Base-by-base conservation (phyloP, 2,329 filamentous ascomycete species). In the Cladosporium sp. region DNA sequence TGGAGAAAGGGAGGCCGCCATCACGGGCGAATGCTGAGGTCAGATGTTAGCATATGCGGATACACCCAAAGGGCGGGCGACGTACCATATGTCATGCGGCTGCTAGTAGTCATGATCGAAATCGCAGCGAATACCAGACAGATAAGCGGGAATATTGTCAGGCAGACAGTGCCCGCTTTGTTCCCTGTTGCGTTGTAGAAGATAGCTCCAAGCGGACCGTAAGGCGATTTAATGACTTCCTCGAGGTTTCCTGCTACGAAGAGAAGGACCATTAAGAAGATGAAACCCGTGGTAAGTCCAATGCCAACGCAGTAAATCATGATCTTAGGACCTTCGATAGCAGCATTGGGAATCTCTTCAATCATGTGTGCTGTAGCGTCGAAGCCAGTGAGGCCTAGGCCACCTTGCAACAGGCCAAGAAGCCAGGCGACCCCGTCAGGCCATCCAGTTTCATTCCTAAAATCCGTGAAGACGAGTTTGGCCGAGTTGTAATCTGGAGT, bases 401-500 rank as follows among this genome's bases (percentile, higher is more conserved):
- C 73, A 33, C 75, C 76, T 55, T 78, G 75, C 14, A 78, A 75
- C 14, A 83, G 69, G 7, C 81, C 81, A 5, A 83, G 73, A 29
- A 83, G 71, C 80, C 80, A 78, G 8, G 76, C 74, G 21, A 78
- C 61, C 21, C 76, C 76, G 64, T 77, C 76, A 7, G 76, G 76
- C 76, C 76, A 78, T n/a, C 76, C 76, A 40, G 74, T 76, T 35
- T 71, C 66, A 56, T 92, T 92, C 73, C 90, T 84, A 72, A 92
- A 91, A 1, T 85, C 77, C 5, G 83, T 81, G 68, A 90, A 91
- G 12, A 91, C 89, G 62, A 89, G 90, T 11, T 82, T 75, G 18
- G 82, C 89, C 8, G 82, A 84, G 70, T 88, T 87, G 72, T 86
- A 92, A 69, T 88, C 80, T 0, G 88, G 88, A 1, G 89, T 84